Evolutionary conservation across 495 filamentous ascomycete genomes (phyloP).

Genomic region (Neurospora intermedia): DNA sequence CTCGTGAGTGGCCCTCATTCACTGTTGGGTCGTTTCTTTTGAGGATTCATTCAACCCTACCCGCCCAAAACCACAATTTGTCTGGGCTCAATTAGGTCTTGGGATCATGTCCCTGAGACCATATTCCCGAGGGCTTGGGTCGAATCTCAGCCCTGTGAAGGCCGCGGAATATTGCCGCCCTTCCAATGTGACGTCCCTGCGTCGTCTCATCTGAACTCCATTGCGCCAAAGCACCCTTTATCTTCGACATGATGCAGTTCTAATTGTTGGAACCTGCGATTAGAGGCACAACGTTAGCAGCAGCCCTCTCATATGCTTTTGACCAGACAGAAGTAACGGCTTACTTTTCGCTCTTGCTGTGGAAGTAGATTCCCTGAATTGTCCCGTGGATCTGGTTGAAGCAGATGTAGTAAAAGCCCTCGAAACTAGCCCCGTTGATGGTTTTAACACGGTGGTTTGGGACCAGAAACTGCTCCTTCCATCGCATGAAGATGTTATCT

Average conservation of each 20-base stretch:
- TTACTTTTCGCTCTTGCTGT: conserved; percentile 93
- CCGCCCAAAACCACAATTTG: not conserved
- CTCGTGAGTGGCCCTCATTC: not conserved
- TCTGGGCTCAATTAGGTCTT: not conserved
- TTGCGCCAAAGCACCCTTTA: conserved; percentile 70
- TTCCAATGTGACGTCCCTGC: not conserved
- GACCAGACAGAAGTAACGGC: conserved; percentile 18
- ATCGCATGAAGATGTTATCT: conserved; percentile 97
- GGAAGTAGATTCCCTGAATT: conserved; percentile 93
- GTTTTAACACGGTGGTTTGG: conserved; percentile 86
- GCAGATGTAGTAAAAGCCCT: conserved; percentile 99
- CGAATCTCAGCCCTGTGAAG: not conserved
- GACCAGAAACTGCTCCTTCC: conserved; percentile 98
- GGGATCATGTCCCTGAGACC: not conserved
- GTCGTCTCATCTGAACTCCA: conserved; percentile 76
- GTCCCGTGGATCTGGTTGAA: conserved; percentile 84
- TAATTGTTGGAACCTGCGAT: conserved; percentile 73
- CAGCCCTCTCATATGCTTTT: not conserved
- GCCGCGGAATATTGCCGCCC: not conserved
- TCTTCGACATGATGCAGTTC: conserved; percentile 82
- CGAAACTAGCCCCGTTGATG: conserved; percentile 90
- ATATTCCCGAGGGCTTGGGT: not conserved
- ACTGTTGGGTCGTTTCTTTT: not conserved
- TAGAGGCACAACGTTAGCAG: conserved; percentile 1
- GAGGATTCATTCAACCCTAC: not conserved